Evolutionary conservation across 2,329 filamentous ascomycete genomes (phyloP).

Genomic region (Pseudogymnoascus sp.): DNA sequence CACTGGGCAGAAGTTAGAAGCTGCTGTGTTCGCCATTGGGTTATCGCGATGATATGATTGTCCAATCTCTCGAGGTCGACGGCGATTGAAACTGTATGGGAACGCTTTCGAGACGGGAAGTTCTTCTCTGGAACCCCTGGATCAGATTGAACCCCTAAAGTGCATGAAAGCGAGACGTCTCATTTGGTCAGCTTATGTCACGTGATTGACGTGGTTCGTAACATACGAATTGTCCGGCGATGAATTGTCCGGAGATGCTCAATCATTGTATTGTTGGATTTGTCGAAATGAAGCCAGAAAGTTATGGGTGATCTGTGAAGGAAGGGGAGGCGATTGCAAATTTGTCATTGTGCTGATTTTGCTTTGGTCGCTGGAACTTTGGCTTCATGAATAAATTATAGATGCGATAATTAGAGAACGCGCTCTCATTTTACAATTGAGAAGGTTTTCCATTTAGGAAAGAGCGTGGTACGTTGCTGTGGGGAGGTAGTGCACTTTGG

Average conservation of each 20-base stretch:
- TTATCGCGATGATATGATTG: neutral
- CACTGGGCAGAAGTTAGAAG: neutral
- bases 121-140: neutral
- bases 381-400: neutral
- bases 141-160: conserved; percentile 2
- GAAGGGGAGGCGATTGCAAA: no score
- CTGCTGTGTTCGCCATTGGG: neutral
- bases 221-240: no score
- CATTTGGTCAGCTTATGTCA: conserved; percentile 3
- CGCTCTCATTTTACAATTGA: neutral
- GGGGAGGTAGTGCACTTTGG: no score
- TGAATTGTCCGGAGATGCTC: no score
- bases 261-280: neutral
- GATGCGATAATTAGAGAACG: neutral
- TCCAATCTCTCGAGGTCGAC: neutral
- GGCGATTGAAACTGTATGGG: neutral
- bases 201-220: neutral
- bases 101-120: neutral
- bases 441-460: no score
- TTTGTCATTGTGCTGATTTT: no score
- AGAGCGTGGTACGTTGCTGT: no score
- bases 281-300: neutral
- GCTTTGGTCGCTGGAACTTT: no score
- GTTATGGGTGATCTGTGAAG: no score
- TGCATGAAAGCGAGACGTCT: conserved; percentile 7